Evolutionary conservation across 169 alveolate species (phyloP), one percentile per base, ranked within the genome.

Genomic region (Ichthyophthirius multifiliis): DNA sequence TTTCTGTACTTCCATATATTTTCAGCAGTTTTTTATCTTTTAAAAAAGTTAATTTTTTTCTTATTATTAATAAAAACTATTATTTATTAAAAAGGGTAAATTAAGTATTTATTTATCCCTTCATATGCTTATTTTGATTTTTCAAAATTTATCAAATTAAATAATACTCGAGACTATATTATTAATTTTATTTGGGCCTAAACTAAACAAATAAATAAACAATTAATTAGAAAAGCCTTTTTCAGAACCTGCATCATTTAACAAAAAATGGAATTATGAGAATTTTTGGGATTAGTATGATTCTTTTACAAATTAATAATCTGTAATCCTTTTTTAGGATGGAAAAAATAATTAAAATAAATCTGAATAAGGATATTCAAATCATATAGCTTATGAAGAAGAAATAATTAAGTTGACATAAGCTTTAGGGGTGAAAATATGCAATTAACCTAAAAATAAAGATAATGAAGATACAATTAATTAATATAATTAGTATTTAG

Each of bases 201-300:
- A 55, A 55, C 23, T 55, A 13, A 16, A 55, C 13, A 55, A 39
- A 7, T 27, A 55, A 27, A 34, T 27, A 12, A 13, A 27, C 12
- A 39, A 55, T 27, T 55, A 39, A 39, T 27, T 55, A 15, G 23
- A 16, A 5, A 34, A 55, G 23, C 71, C 71, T 2, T 34, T 39
- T 55, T 55, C 23, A 55, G 71, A 55, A 27, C 71, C 71, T 20
- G 71, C 71, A 9, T 39, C 23, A 12, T 55, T 55, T 23, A 55
- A 55, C 15, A n/a, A 34, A 1, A 13, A 55, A 27, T 55, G 71
- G 71, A 15, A 34, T 20, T 55, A 55, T 23, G 31, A 7, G 31
- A 13, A 55, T 7, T 55, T 55, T n/a, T 55, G 71, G 71, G 71
- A 55, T 55, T 34, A 55, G 23, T 55, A 55, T 55, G 71, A 55